These are phyloP conservation scores for Diaporthe eres DNA, from an alignment of 2,329 filamentous ascomycete genomes.

Conservation along the genomic window DNA sequence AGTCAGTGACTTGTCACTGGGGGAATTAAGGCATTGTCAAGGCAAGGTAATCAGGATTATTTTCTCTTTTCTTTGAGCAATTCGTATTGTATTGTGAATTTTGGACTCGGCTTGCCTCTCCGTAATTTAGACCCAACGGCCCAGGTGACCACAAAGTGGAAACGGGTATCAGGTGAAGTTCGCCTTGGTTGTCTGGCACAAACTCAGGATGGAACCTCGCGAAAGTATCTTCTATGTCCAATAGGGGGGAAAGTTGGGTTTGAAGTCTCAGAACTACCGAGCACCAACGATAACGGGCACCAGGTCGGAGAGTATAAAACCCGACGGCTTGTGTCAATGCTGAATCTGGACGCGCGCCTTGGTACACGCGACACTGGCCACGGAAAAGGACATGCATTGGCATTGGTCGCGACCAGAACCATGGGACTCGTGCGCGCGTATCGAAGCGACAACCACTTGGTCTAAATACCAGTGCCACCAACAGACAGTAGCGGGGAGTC, in stretches of 20 bases:
- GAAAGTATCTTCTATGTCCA: background rate
- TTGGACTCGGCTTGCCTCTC: background rate
- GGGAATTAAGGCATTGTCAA: background rate
- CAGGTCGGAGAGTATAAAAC: slow-evolving; percentile 22
- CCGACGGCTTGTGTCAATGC: slow-evolving; percentile 31
- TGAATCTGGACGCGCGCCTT: background rate
- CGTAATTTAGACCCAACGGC: background rate
- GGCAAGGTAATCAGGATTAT: background rate
- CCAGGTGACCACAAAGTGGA: background rate
- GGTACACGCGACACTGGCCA: slow-evolving; percentile 16
- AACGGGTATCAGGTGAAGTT: background rate
- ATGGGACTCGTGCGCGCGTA: background rate
- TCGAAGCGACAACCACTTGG: background rate
- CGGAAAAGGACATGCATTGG: background rate
- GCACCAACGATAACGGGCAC: slow-evolving; percentile 34
- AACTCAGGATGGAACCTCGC: background rate
- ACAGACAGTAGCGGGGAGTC: background rate
- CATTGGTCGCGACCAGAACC: background rate
- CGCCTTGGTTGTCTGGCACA: background rate
- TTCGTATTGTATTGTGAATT: background rate
- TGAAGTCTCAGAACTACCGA: slow-evolving; percentile 36
- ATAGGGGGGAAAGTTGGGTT: slow-evolving; percentile 2
- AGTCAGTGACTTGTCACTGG: slow-evolving; percentile 13
- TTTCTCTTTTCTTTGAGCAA: background rate
- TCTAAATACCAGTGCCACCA: background rate